These are phyloP conservation scores for Pythium periplocum DNA, from an alignment of 352 stramenopile genomes.

Conservation along the genomic window DNA sequence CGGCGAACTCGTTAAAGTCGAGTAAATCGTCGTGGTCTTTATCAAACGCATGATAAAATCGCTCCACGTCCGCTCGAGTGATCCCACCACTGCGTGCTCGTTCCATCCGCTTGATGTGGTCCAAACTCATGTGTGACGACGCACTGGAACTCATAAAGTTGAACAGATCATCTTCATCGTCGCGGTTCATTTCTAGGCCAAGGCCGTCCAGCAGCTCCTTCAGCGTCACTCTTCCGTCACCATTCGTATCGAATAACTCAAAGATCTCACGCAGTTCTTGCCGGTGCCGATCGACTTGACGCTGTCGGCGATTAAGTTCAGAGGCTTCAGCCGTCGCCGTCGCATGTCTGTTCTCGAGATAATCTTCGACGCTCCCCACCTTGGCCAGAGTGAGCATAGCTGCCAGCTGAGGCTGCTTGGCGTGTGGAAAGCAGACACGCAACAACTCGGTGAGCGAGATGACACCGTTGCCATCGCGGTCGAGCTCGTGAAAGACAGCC, in stretches of 20 bases:
- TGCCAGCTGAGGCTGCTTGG: slow-evolving; percentile 5
- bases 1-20: slow-evolving; percentile 15
- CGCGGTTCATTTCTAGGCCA: slow-evolving; percentile 1
- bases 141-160: slow-evolving; percentile 2
- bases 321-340: background rate
- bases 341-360: background rate
- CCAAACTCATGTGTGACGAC: background rate
- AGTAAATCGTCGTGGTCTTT: slow-evolving; percentile 10
- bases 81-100: background rate
- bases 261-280: slow-evolving; percentile 14
- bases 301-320: background rate
- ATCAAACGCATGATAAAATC: slow-evolving; percentile 10
- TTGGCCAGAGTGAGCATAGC: slow-evolving; percentile 15
- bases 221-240: slow-evolving; percentile 7
- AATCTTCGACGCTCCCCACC: slow-evolving; percentile 3
- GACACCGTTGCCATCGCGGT: slow-evolving; percentile 5
- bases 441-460: slow-evolving; percentile 11
- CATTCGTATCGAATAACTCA: slow-evolving; percentile 13
- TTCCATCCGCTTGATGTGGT: slow-evolving; percentile 1
- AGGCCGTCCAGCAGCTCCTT: slow-evolving; percentile 11
- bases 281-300: background rate
- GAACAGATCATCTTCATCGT: slow-evolving; percentile 4
- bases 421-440: slow-evolving; percentile 10
- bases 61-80: slow-evolving; percentile 6
- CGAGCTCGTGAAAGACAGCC: slow-evolving; percentile 13